These are phyloP conservation scores for Gaillardinia entomophila DNA, from an alignment of 805 yeast genomes.

Conservation along the genomic window DNA sequence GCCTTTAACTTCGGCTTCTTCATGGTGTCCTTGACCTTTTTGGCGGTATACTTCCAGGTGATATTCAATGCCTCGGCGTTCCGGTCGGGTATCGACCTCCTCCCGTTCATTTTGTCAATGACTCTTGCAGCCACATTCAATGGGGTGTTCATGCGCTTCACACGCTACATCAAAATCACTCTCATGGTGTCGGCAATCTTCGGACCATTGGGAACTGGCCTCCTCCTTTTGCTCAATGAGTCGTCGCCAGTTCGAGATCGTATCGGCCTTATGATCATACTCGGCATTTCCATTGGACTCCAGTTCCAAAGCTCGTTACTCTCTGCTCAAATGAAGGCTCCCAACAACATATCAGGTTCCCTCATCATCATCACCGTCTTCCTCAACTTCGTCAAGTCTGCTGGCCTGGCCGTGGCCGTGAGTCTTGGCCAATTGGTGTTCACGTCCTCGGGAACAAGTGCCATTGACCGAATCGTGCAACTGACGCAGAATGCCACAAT, in stretches of 20 bases:
- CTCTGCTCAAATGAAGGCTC: slow-evolving; percentile 33
- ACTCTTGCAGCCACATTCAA: slow-evolving; percentile 24
- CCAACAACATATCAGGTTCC: slow-evolving; percentile 29
- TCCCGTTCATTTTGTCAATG: slow-evolving; percentile 30
- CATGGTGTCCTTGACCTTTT: slow-evolving; percentile 27
- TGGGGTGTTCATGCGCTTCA: slow-evolving; percentile 24
- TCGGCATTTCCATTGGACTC: slow-evolving; percentile 31
- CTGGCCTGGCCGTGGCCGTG: slow-evolving; percentile 28
- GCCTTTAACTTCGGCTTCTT: slow-evolving; percentile 34
- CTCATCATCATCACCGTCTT: slow-evolving; percentile 30
- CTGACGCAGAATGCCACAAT: slow-evolving; percentile 6
- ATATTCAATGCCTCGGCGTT: slow-evolving; percentile 28
- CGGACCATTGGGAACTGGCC: slow-evolving; percentile 30
- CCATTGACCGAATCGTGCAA: slow-evolving; percentile 8
- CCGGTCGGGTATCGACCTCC: slow-evolving; percentile 31
- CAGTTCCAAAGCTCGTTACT: slow-evolving; percentile 31
- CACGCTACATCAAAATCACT: slow-evolving; percentile 26
- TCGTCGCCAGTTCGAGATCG: slow-evolving; percentile 14
- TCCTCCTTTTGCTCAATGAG: slow-evolving; percentile 21
- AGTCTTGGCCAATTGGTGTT: slow-evolving; percentile 27
- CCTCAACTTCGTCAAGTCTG: slow-evolving; percentile 24
- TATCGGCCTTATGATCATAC: slow-evolving; percentile 28
- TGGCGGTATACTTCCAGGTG: slow-evolving; percentile 36
- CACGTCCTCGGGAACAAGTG: slow-evolving; percentile 8
- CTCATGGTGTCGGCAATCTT: slow-evolving; percentile 23